Conservation (phyloP, 1,284 basidiomycete species). For the Golubevia sp. region DNA sequence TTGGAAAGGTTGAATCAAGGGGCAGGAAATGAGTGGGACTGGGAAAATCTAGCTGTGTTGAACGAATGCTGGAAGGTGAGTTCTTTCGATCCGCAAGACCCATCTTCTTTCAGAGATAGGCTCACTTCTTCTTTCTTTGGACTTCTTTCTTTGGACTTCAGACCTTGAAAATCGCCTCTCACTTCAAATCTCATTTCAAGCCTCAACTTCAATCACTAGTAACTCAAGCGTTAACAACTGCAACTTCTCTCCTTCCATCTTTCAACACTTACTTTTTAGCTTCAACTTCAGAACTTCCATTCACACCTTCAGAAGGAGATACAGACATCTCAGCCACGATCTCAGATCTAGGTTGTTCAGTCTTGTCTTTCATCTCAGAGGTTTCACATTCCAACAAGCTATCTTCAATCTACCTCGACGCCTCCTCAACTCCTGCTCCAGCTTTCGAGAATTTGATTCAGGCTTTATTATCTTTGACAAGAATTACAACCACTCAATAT, state of each 20-base stretch:
- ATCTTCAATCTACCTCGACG: too few species aligned
- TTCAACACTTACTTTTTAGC: slow-evolving; percentile 16
- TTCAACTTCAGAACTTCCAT: background rate
- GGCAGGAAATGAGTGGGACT: slow-evolving; percentile 12
- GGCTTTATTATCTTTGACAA: too few species aligned
- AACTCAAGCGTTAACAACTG: slow-evolving; percentile 18
- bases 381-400: too few species aligned
- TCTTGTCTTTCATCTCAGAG: slow-evolving; percentile 3
- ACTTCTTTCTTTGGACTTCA: slow-evolving; percentile 18
- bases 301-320: slow-evolving; percentile 3
- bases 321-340: slow-evolving; percentile 3
- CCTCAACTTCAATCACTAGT: slow-evolving; percentile 20
- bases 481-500: too few species aligned
- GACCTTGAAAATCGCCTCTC: slow-evolving; percentile 43
- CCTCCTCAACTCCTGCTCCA: too few species aligned
- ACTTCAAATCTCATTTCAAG: slow-evolving; percentile 42
- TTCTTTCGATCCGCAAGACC: too few species aligned
- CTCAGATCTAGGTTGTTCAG: slow-evolving; percentile 1
- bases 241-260: slow-evolving; percentile 25
- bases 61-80: slow-evolving; percentile 16
- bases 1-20: background rate
- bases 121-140: too few species aligned
- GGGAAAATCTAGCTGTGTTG: slow-evolving; percentile 32
- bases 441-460: too few species aligned
- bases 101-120: too few species aligned